Percentiles rank a stretch among this genome's conserved stretches.
Conservation (phyloP, 805 yeast genomes). For the Suhomyces vadensis region DNA sequence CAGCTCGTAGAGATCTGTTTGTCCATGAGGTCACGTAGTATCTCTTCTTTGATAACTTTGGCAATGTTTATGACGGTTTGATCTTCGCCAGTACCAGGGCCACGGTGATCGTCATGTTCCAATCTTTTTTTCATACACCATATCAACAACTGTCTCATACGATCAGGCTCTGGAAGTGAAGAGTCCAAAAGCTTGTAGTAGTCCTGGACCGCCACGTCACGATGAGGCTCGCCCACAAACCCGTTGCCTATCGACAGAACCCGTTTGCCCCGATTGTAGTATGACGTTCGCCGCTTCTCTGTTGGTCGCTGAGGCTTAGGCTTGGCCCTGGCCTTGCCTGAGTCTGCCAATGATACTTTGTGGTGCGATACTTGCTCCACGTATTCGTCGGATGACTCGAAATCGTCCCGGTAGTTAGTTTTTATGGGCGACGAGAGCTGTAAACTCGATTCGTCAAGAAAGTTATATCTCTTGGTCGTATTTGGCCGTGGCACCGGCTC, state of each 20-base stretch:
- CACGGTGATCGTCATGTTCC: constrained; percentile 26
- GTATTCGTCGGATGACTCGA: constrained; percentile 22
- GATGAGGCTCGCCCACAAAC: constrained; percentile 64
- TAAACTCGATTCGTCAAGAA: constrained; percentile 16
- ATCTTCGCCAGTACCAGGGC: constrained; percentile 28
- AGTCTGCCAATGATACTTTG: constrained; percentile 21
- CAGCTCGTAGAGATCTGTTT: constrained; percentile 67
- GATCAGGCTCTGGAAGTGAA: constrained; percentile 67
- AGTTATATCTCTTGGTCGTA: constrained; percentile 12
- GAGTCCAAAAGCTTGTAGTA: constrained; percentile 63
- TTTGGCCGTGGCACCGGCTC: constrained; percentile 6
- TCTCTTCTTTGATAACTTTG: constrained; percentile 62
- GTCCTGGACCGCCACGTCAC: constrained; percentile 53
- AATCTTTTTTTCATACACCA: constrained; percentile 65
- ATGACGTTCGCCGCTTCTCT: constrained; percentile 49
- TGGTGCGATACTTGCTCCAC: constrained; percentile 34
- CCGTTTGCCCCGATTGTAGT: constrained; percentile 65
- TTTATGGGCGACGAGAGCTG: constrained; percentile 13
- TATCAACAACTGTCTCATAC: constrained; percentile 65
- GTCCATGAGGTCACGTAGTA: constrained; percentile 56
- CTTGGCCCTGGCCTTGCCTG: constrained; percentile 7
- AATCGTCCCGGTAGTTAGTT: neutral
- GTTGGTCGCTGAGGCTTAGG: no score
- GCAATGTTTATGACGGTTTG: constrained; percentile 53
- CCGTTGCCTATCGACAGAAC: constrained; percentile 77